Percentiles rank a stretch among this genome's conserved stretches.
These are phyloP conservation scores for Tieghemiomyces parasiticus DNA, from an alignment of 192 early-diverging fungal genomes.

Conservation along the genomic window DNA sequence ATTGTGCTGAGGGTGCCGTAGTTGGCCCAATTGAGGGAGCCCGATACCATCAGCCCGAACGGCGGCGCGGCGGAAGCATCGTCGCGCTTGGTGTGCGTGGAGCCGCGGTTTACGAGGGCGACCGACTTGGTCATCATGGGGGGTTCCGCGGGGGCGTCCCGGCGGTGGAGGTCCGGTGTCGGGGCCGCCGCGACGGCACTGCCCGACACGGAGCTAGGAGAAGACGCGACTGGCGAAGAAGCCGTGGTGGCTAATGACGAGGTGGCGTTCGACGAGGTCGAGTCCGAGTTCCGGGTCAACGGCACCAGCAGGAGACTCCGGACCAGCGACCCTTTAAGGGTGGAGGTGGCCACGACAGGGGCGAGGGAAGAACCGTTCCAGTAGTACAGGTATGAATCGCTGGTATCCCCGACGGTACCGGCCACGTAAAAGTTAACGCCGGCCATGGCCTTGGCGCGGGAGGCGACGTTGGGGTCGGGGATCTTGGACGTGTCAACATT, in stretches of 20 bases:
- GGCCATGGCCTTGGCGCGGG: not conserved
- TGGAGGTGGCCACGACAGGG: conserved; percentile 12
- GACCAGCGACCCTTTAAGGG: not conserved
- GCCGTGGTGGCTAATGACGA: not conserved
- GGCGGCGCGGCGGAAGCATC: not conserved
- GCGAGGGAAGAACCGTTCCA: conserved; percentile 30
- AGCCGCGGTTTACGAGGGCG: not conserved
- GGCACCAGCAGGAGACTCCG: not conserved
- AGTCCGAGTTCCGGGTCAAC: not conserved
- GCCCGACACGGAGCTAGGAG: not conserved
- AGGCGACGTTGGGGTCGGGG: not conserved
- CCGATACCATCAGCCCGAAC: conserved; percentile 6
- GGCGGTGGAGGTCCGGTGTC: not conserved
- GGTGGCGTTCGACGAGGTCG: not conserved
- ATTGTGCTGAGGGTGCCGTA: not conserved
- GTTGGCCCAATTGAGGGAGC: not conserved
- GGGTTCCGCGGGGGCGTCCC: not conserved
- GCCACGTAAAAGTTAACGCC: conserved; percentile 19
- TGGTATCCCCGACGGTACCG: conserved; percentile 15
- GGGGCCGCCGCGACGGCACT: not conserved
- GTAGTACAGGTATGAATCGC: conserved; percentile 31
- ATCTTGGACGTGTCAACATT: not conserved
- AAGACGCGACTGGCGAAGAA: not conserved
- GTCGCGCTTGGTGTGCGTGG: not conserved
- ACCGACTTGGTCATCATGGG: not conserved